Percentiles rank a stretch among this genome's conserved stretches.
Conservation (phyloP, 345 rosid genomes). For the Tarenaya hassleriana region DNA sequence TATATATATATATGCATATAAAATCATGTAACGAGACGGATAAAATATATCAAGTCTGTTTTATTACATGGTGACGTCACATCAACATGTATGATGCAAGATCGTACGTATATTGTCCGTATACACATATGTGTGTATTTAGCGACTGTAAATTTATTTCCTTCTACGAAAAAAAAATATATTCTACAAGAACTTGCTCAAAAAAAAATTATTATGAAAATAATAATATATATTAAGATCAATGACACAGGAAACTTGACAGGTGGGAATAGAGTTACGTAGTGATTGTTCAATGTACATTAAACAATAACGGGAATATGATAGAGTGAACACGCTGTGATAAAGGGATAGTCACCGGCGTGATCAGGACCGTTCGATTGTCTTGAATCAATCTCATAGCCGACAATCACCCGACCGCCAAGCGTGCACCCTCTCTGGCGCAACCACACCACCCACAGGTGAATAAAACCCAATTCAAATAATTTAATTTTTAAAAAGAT, state of each 20-base stretch:
- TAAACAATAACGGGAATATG: background rate
- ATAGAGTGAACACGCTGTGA: slow-evolving; percentile 20
- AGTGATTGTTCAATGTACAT: background rate
- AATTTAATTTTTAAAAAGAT: background rate
- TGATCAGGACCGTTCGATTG: slow-evolving; percentile 22
- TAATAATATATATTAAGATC: too few relatives aligned
- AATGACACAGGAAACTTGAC: background rate
- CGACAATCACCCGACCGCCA: slow-evolving; percentile 51
- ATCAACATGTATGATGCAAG: too few relatives aligned
- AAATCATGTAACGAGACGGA: too few relatives aligned
- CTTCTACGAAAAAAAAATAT: too few relatives aligned
- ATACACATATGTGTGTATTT: too few relatives aligned
- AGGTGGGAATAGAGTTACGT: slow-evolving; percentile 23
- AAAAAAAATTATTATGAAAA: too few relatives aligned
- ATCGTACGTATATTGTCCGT: too few relatives aligned
- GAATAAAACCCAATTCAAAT: background rate
- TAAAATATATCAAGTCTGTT: too few relatives aligned
- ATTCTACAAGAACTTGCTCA: too few relatives aligned
- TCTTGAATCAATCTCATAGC: slow-evolving; percentile 27
- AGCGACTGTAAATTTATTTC: too few relatives aligned
- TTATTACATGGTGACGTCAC: too few relatives aligned
- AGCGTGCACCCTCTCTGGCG: slow-evolving; percentile 39
- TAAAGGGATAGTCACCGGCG: slow-evolving; percentile 4
- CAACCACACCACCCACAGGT: slow-evolving; percentile 16
- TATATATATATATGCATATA: too few relatives aligned